A percentile compares a stretch with the other conserved stretches of the same genome.
These are phyloP conservation scores for Pogostemon cablin DNA, from an alignment of 257 asterid species.

Conservation along the genomic window DNA sequence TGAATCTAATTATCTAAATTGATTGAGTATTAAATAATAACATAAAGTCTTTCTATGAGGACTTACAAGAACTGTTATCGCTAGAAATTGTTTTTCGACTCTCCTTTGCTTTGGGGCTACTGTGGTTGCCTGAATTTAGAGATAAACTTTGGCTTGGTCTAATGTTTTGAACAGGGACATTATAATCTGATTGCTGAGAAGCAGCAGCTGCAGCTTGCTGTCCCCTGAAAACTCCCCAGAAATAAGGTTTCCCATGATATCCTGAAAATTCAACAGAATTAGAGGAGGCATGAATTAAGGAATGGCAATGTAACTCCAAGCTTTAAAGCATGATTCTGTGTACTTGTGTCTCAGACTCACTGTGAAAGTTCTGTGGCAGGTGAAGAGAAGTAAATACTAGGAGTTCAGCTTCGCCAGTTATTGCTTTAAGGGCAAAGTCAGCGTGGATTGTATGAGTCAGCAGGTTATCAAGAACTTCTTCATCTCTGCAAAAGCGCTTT, in stretches of 20 bases:
- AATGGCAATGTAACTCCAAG: neutral
- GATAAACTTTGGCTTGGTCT: slow-evolving; percentile 33
- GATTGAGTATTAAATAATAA: neutral
- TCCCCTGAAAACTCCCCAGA: slow-evolving; percentile 64
- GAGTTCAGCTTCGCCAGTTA: slow-evolving; percentile 48
- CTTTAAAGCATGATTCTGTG: neutral
- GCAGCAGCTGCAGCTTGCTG: slow-evolving; percentile 29
- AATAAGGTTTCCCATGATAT: slow-evolving; percentile 53
- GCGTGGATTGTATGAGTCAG: slow-evolving; percentile 38
- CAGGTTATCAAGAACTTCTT: slow-evolving; percentile 46
- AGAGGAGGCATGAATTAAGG: neutral
- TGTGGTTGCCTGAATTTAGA: slow-evolving; percentile 38
- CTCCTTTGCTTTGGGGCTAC: slow-evolving; percentile 34
- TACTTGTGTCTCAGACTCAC: slow-evolving; percentile 40
- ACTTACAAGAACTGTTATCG: slow-evolving; percentile 46
- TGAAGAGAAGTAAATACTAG: slow-evolving; percentile 55
- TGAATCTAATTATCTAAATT: neutral
- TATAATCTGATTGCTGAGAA: slow-evolving; percentile 35
- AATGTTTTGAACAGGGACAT: slow-evolving; percentile 32
- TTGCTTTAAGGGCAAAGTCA: slow-evolving; percentile 50
- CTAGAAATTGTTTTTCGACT: slow-evolving; percentile 39
- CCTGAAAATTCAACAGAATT: slow-evolving; percentile 43
- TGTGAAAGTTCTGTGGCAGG: slow-evolving; percentile 50
- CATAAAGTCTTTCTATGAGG: slow-evolving; percentile 8
- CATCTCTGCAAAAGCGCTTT: slow-evolving; percentile 45